phyloP scores from a whole-genome alignment of 164 flowering plant species.

The Cinnamomum chago region DNA sequence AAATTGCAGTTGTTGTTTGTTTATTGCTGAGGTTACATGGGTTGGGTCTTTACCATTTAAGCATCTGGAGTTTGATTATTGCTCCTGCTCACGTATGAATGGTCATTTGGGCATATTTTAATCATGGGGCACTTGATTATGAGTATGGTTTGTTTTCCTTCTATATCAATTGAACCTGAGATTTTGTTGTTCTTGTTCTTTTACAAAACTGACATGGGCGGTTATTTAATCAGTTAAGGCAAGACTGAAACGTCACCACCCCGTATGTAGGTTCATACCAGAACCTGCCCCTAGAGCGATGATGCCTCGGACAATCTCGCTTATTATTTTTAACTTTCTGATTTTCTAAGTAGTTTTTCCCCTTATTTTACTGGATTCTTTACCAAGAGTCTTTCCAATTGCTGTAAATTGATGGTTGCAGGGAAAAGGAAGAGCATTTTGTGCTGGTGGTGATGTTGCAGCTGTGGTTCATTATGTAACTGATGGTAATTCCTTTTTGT shows the following conservation, averaged over 20 bases:
- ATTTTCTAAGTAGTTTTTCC: not conserved
- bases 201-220: no score
- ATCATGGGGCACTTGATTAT: not conserved
- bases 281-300: no score
- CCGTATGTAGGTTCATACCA: no score
- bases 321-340: no score
- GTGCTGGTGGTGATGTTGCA: constrained; percentile 25
- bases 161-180: not conserved
- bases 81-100: not conserved
- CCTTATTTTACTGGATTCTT: not conserved
- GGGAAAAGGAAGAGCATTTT: constrained; percentile 66
- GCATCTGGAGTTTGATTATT: not conserved
- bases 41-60: no score
- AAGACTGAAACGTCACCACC: no score
- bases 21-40: not conserved
- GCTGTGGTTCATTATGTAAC: constrained; percentile 10
- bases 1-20: not conserved
- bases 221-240: no score
- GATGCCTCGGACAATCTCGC: no score
- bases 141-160: not conserved
- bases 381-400: not conserved
- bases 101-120: not conserved
- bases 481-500: constrained; percentile 33
- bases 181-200: no score
- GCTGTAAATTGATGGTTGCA: constrained; percentile 7